A percentile compares a stretch with the other conserved stretches of the same genome.
Evolutionary conservation across 2,329 filamentous ascomycete genomes (phyloP).

Genomic region (Pseudohalonectria lignicola): DNA sequence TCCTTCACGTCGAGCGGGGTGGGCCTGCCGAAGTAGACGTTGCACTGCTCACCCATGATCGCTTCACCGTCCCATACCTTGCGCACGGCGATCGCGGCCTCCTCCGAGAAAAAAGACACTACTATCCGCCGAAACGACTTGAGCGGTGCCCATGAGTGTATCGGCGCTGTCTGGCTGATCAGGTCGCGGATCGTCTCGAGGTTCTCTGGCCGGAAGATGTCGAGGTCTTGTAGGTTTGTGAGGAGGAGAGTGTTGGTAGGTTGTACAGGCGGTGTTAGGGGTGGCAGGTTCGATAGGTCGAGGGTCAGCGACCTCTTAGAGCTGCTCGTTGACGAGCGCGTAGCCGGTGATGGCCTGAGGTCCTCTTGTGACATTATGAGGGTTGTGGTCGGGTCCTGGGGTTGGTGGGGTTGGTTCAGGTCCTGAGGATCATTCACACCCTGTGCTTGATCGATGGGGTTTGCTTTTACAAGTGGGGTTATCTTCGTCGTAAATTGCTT

Average conservation of each 20-base stretch:
- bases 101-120: slow-evolving; percentile 62
- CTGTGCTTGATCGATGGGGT: neutral
- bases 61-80: slow-evolving; percentile 63
- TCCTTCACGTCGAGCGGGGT: slow-evolving; percentile 44
- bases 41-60: slow-evolving; percentile 58
- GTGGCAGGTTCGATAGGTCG: slow-evolving; percentile 63
- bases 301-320: slow-evolving; percentile 49
- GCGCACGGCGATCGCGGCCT: slow-evolving; percentile 60
- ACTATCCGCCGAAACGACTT: slow-evolving; percentile 77
- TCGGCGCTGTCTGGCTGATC: slow-evolving; percentile 56
- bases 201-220: slow-evolving; percentile 66
- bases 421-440: too few species aligned
- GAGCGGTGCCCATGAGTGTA: slow-evolving; percentile 70
- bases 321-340: slow-evolving; percentile 32
- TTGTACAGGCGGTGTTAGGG: slow-evolving; percentile 58
- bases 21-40: slow-evolving; percentile 57
- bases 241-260: slow-evolving; percentile 78
- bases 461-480: too few species aligned
- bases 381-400: slow-evolving; percentile 2
- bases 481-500: neutral
- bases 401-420: too few species aligned
- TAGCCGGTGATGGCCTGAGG: slow-evolving; percentile 15
- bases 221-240: slow-evolving; percentile 63
- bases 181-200: slow-evolving; percentile 63
- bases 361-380: slow-evolving; percentile 8